Evolutionary conservation across 2,329 filamentous ascomycete genomes (phyloP), one percentile per base, ranked within the genome.

Genomic region (Leptographium radiaticola): DNA sequence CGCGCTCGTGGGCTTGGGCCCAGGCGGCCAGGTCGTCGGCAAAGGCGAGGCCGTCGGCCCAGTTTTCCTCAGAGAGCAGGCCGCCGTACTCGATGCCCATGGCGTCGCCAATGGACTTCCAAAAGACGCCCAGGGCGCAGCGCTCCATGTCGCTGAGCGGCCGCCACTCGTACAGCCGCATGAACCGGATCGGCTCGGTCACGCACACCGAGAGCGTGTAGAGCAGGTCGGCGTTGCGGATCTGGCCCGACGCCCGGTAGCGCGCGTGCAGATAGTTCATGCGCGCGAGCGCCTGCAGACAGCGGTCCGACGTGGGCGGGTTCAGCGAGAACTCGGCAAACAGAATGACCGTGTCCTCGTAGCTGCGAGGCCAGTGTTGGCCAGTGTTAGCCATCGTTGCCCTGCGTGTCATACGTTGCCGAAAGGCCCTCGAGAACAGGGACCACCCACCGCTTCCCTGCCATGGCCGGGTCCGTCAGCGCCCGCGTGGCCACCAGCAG

Each of bases 81-180:
- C 66, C 66, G 30, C 64, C 63, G 59, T 77, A 79, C 49, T 71
- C 64, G 57, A 89, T 85, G 0, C 73, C 75, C 79, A 89, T 84
- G 52, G 79, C 77, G 60, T 88, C 81, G 15, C 85, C 86, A 16
- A 87, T 68, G 52, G 74, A 73, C 65, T 86, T 86, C 85, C 84
- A 89, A 61, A 86, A 80, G 0, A 79, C 81, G 16, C 78, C 81
- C 34, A 84, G 66, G 0, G 84, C 85, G 57, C 83, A 86, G 11
- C 71, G 65, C 65, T 90, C 87, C 66, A 89, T 72, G 0, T 83
- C 77, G 16, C 75, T 83, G 25, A 87, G 65, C 6, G 68, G 42
- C 2, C 87, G 77, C 86, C 86, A 91, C 63, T 91, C 87, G 61
- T 81, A 86, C 7, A 69, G 68, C 6, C 73, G 64, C 36, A 86